A percentile compares a stretch with the other conserved stretches of the same genome.
phyloP scores from a whole-genome alignment of 306 rosid species.

The Quercus aquifolioides region DNA sequence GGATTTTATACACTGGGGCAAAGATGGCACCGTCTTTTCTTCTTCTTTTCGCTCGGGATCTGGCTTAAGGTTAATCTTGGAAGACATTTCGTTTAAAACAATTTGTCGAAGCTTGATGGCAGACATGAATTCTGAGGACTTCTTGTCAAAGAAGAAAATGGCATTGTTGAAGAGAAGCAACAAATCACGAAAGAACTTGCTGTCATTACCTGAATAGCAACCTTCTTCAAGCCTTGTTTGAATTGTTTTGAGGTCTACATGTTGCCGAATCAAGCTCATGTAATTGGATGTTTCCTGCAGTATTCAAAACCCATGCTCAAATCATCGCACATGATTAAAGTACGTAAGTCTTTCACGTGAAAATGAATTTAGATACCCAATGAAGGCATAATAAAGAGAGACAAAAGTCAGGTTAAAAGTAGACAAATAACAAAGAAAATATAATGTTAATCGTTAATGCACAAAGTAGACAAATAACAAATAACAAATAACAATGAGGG shows the following conservation, averaged over 20 bases:
- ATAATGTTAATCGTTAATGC: too few relatives aligned
- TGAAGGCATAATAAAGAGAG: too few relatives aligned
- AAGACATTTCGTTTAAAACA: slow-evolving; percentile 17
- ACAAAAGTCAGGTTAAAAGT: too few relatives aligned
- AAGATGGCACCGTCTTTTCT: neutral
- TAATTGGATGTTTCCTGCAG: slow-evolving; percentile 18
- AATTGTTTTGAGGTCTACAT: slow-evolving; percentile 20
- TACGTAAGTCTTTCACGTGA: too few relatives aligned
- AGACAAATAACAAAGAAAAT: too few relatives aligned
- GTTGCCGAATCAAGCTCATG: slow-evolving; percentile 14
- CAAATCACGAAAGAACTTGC: slow-evolving; percentile 26
- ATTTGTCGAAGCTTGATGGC: slow-evolving; percentile 23
- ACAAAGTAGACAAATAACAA: too few relatives aligned
- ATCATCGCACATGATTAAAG: neutral
- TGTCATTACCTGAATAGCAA: slow-evolving; percentile 17
- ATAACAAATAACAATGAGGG: too few relatives aligned
- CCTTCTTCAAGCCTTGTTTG: slow-evolving; percentile 27
- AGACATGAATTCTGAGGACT: slow-evolving; percentile 11
- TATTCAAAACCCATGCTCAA: neutral
- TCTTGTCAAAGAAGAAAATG: slow-evolving; percentile 9
- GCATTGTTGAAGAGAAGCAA: slow-evolving; percentile 23
- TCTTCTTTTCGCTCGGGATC: slow-evolving; percentile 10
- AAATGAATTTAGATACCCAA: too few relatives aligned
- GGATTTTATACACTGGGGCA: neutral
- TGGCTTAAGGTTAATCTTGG: neutral